These are phyloP conservation scores for Dipteronia dyeriana DNA, from an alignment of 345 rosid species.

Conservation along the genomic window DNA sequence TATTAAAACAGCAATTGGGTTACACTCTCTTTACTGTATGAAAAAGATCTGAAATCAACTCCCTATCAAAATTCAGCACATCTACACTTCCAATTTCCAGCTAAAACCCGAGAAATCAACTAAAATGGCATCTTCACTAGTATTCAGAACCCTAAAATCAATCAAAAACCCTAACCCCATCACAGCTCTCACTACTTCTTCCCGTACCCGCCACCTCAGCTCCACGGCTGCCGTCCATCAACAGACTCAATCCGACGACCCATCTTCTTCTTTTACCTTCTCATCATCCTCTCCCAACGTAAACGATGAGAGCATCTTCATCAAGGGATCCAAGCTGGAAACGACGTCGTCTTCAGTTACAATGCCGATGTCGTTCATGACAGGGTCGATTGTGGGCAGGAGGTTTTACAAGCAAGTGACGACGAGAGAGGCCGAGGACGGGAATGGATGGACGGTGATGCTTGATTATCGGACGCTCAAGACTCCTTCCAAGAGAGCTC, in stretches of 20 bases:
- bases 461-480: conserved; percentile 94
- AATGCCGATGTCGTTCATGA: conserved; percentile 89
- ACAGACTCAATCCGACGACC: conserved; percentile 34
- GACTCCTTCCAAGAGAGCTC: conserved; percentile 80
- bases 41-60: no score
- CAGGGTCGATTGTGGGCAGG: conserved; percentile 93
- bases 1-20: no score
- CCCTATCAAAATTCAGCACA: not conserved
- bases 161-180: conserved; percentile 26
- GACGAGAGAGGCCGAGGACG: conserved; percentile 85
- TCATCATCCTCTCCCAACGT: conserved; percentile 15
- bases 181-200: not conserved
- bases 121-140: conserved; percentile 44
- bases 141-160: conserved; percentile 46
- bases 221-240: conserved; percentile 41
- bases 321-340: conserved; percentile 42
- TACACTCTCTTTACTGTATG: no score
- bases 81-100: not conserved
- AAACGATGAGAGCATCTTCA: conserved; percentile 36
- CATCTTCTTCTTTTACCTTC: conserved; percentile 58
- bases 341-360: conserved; percentile 55
- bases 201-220: conserved; percentile 39
- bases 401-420: conserved; percentile 79
- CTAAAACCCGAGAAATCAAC: not conserved
- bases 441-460: conserved; percentile 91